A percentile compares a stretch with the other conserved stretches of the same genome.
phyloP scores from a whole-genome alignment of 306 rosid genomes.

The Macrotyloma uniflorum region DNA sequence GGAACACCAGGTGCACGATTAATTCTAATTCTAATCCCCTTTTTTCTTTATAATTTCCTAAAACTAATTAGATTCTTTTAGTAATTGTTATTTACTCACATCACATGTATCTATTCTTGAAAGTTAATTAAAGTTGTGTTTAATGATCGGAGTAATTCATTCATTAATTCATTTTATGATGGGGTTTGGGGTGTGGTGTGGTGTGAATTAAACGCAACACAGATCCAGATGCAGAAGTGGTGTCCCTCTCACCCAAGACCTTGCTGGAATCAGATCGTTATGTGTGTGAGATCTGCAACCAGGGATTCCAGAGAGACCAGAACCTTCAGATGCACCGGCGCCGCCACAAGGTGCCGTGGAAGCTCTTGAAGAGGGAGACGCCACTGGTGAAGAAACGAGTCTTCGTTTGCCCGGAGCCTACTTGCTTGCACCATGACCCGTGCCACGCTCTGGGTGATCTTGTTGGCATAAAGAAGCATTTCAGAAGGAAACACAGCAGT shows the following conservation, averaged over 20 bases:
- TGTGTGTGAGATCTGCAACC: conserved; percentile 99
- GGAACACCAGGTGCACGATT: conserved; percentile 88
- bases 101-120: neutral
- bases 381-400: conserved; percentile 83
- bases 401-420: conserved; percentile 94
- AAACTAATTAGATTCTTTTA: neutral
- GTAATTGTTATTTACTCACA: too few relatives aligned
- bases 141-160: neutral
- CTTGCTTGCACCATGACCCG: conserved; percentile 93
- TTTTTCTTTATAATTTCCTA: neutral
- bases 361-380: conserved; percentile 82
- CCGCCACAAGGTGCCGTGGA: conserved; percentile 97
- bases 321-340: conserved; percentile 98
- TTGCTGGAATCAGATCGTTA: conserved; percentile 94
- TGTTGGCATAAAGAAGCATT: conserved; percentile 94
- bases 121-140: too few relatives aligned
- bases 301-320: conserved; percentile 98
- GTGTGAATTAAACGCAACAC: neutral
- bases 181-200: neutral
- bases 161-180: neutral
- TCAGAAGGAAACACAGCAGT: conserved; percentile 88
- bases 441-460: conserved; percentile 97
- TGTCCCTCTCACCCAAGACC: conserved; percentile 93
- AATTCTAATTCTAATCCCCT: neutral
- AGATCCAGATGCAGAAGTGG: conserved; percentile 99